Evolutionary conservation across 345 rosid species (phyloP).

Genomic region (Mangifera indica): DNA sequence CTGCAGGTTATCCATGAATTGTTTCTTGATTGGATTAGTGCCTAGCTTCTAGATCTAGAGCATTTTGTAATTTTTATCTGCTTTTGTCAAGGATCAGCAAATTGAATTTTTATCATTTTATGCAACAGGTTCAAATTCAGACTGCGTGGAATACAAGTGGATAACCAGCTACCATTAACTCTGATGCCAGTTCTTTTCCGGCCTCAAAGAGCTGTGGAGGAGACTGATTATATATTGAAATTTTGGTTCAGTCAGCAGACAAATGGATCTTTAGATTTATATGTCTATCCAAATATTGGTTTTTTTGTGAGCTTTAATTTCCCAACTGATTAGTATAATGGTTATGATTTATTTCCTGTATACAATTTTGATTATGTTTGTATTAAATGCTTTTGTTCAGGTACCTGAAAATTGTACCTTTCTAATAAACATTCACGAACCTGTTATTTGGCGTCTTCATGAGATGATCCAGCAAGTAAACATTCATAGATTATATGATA

Average conservation of each 20-base stretch:
- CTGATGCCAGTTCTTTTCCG: conserved; percentile 96
- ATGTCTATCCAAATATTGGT: conserved; percentile 85
- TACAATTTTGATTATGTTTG: conserved; percentile 14
- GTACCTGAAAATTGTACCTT: conserved; percentile 86
- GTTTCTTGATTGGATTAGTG: background rate
- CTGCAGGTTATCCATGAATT: background rate
- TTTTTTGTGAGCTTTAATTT: conserved; percentile 51
- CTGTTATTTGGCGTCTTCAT: conserved; percentile 98
- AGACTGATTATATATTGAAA: conserved; percentile 68
- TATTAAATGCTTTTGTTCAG: conserved; percentile 36
- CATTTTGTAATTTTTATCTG: conserved; percentile 2
- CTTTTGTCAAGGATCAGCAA: background rate
- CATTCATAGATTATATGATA: conserved; percentile 59
- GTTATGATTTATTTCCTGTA: background rate
- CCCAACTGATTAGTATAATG: conserved; percentile 6
- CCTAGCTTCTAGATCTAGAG: conserved; percentile 1
- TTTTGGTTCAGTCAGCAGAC: conserved; percentile 76
- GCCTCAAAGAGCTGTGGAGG: conserved; percentile 79
- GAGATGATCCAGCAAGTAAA: conserved; percentile 95
- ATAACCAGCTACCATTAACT: conserved; percentile 92
- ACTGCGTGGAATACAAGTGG: conserved; percentile 87
- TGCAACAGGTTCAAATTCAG: conserved; percentile 73
- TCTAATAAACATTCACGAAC: conserved; percentile 86
- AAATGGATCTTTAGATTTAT: conserved; percentile 75
- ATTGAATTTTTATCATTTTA: conserved; percentile 13